A percentile compares a stretch with the other conserved stretches of the same genome.
Evolutionary conservation across 805 yeast genomes (phyloP).

Genomic region (Candida maltosa): DNA sequence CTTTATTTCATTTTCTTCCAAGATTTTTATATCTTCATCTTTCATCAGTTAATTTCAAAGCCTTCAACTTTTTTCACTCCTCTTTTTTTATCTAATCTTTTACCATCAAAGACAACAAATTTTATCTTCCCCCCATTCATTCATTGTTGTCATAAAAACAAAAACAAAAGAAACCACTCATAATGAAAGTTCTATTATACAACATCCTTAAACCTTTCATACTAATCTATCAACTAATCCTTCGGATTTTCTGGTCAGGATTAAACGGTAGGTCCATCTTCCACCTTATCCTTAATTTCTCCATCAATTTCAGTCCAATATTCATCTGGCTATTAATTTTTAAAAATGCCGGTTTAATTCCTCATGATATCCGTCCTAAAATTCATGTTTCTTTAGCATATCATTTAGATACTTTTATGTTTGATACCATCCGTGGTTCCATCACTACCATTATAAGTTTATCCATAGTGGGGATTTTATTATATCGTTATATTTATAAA

Average conservation of each 20-base stretch:
- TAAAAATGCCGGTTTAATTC: slow-evolving; percentile 58
- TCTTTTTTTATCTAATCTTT: no score
- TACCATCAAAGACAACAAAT: background rate
- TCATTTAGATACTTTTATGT: slow-evolving; percentile 37
- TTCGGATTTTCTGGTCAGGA: slow-evolving; percentile 19
- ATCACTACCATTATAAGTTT: slow-evolving; percentile 3
- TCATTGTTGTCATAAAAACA: slow-evolving; percentile 25
- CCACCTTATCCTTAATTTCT: slow-evolving; percentile 41
- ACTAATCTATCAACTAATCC: slow-evolving; percentile 9
- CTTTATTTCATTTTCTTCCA: no score
- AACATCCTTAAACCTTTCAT: slow-evolving; percentile 12
- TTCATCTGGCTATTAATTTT: slow-evolving; percentile 54
- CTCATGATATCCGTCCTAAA: slow-evolving; percentile 50
- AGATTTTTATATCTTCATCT: no score
- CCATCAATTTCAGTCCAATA: slow-evolving; percentile 50
- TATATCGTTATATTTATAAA: slow-evolving; percentile 4
- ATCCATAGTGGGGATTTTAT: background rate
- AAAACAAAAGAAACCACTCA: no score
- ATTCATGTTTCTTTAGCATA: slow-evolving; percentile 51
- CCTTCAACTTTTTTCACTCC: no score
- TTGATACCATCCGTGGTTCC: slow-evolving; percentile 13
- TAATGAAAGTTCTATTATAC: no score
- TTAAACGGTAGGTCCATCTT: slow-evolving; percentile 37
- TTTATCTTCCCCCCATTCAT: background rate
- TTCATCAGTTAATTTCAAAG: no score